phyloP scores from a whole-genome alignment of 345 rosid genomes.

The Moricandia arvensis region DNA sequence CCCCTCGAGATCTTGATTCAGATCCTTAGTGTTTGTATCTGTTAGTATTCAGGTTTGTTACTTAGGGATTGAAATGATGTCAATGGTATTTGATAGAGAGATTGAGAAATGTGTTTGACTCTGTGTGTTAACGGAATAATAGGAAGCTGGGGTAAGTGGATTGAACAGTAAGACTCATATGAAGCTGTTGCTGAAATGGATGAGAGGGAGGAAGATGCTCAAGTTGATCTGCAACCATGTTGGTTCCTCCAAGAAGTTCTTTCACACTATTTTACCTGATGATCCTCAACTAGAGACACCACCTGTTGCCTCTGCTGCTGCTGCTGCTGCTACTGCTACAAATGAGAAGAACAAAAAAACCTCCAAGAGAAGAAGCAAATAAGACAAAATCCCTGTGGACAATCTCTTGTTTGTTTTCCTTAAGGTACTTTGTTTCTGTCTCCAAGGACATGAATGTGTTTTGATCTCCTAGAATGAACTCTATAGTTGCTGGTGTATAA shows the following conservation, averaged over 20 bases:
- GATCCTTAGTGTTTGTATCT: not conserved
- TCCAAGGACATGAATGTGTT: not conserved
- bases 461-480: not conserved
- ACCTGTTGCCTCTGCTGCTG: not conserved
- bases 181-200: constrained; percentile 97
- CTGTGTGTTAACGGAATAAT: not conserved
- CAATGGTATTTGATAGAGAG: not conserved
- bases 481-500: constrained; percentile 11
- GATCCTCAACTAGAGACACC: constrained; percentile 50
- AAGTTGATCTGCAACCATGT: constrained; percentile 76
- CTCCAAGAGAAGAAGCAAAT: constrained; percentile 25
- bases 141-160: constrained; percentile 78
- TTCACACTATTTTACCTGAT: constrained; percentile 66
- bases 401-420: not conserved
- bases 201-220: constrained; percentile 86
- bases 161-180: constrained; percentile 85
- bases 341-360: constrained; percentile 13
- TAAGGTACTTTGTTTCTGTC: not conserved
- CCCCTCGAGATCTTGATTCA: not conserved
- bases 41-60: not conserved
- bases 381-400: constrained; percentile 10
- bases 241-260: constrained; percentile 80
- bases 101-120: not conserved
- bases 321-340: constrained; percentile 5
- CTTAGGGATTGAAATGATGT: not conserved